phyloP scores from a whole-genome alignment of 2,329 filamentous ascomycete genomes.

The Talaromyces islandicus region DNA sequence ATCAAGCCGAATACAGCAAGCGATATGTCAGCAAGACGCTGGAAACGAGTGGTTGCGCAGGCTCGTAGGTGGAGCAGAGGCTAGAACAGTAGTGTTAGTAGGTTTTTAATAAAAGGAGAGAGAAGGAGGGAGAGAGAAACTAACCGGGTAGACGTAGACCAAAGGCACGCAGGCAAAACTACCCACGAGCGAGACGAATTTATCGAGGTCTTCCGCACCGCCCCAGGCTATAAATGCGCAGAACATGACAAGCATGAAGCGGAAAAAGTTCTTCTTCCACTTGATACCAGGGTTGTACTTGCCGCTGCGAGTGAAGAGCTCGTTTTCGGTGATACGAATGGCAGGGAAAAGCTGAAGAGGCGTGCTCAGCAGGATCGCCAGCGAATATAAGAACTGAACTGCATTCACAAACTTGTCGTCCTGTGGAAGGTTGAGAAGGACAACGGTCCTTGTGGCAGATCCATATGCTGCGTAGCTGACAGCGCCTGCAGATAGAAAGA shows the following conservation, averaged over 20 bases:
- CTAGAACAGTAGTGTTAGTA: constrained; percentile 40
- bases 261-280: constrained; percentile 98
- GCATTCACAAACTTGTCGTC: constrained; percentile 92
- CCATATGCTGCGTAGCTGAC: constrained; percentile 95
- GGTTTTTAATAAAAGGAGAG: background rate
- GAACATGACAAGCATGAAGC: constrained; percentile 83
- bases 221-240: constrained; percentile 87
- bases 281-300: constrained; percentile 99
- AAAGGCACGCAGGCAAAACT: constrained; percentile 97
- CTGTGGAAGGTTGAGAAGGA: constrained; percentile 92
- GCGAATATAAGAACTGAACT: constrained; percentile 94
- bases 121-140: constrained; percentile 31
- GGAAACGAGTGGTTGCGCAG: constrained; percentile 63
- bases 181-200: constrained; percentile 92
- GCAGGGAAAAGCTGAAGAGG: constrained; percentile 96
- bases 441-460: constrained; percentile 90
- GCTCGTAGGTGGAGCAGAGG: constrained; percentile 83
- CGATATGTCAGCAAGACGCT: constrained; percentile 65
- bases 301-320: constrained; percentile 85
- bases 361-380: constrained; percentile 92
- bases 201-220: constrained; percentile 88
- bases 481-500: constrained; percentile 88
- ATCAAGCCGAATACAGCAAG: constrained; percentile 77
- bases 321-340: constrained; percentile 92
- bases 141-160: constrained; percentile 95